Conservation (phyloP, 83 land plant species). For the Picea mariana region DNA sequence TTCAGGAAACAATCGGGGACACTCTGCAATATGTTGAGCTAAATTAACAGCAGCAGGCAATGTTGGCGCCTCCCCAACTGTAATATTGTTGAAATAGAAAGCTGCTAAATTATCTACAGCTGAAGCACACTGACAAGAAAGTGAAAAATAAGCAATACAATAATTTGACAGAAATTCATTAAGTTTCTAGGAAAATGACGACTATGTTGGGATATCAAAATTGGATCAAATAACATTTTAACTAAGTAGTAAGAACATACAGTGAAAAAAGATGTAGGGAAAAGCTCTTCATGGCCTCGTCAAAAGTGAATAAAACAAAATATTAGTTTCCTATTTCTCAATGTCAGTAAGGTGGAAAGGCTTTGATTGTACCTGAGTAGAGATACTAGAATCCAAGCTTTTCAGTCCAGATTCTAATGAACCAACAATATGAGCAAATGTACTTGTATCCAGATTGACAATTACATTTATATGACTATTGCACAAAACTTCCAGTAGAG, state of each 20-base stretch:
- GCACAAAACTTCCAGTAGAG: constrained; percentile 84
- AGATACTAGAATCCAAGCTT: constrained; percentile 77
- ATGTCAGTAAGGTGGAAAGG: not conserved
- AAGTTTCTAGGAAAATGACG: not conserved
- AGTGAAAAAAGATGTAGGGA: not conserved
- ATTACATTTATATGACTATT: constrained; percentile 79
- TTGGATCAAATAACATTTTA: not conserved
- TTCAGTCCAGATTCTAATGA: constrained; percentile 92
- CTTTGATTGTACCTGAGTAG: constrained; percentile 66
- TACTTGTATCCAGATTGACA: constrained; percentile 71
- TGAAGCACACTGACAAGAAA: constrained; percentile 76
- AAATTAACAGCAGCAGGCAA: constrained; percentile 74
- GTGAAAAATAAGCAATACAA: constrained; percentile 12
- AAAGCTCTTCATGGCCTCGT: not conserved
- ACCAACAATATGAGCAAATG: constrained; percentile 87
- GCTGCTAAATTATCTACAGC: constrained; percentile 89
- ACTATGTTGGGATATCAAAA: not conserved
- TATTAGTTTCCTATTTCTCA: not conserved
- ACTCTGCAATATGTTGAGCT: constrained; percentile 81
- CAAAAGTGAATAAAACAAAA: not conserved
- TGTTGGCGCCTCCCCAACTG: constrained; percentile 76
- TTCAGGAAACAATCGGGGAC: constrained; percentile 82
- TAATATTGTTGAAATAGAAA: constrained; percentile 90
- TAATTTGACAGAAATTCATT: not conserved
- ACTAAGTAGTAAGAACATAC: not conserved